Base-by-base conservation (phyloP, 345 rosid species). In the Eucalyptus globulus region DNA sequence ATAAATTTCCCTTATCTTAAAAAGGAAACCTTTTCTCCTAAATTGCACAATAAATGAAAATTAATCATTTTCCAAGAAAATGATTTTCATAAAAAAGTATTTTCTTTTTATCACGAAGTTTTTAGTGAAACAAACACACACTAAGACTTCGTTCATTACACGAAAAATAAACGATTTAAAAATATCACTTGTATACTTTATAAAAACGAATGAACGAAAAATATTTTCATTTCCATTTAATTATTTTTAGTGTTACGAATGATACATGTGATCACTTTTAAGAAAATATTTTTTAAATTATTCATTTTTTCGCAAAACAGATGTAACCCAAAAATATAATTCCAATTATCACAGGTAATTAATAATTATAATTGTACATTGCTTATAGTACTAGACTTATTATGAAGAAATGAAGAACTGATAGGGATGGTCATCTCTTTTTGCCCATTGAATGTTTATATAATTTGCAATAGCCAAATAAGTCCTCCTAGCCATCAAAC, bases 101-200 rank as follows among this genome's bases (percentile, higher is more conserved):
- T 14, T 67, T 67, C 4, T 8, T 16, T 16, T 34, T 60, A 9
- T 9, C 2, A 3, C 0, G 4, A 31, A 34, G 2, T 34, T 69
- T 69, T 16, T 2, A 34, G 1, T 34, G 6, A 65, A 65, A 65
- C 2, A 6, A 29, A n/a, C 9, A 3, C 19, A 65, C 34, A 12
- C 8, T 26, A 27, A n/a, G 19, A 11, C 43, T 31, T 6, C 0
- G 2, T 69, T 69, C 6, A 0, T 69, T 15, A 7, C 1, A 21
- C 3, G 6, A 2, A 69, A 69, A 69, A 34, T 34, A 4, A 69
- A 9, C 10, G 7, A 17, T 34, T 34, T 19, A 9, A 19, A 72
- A 72, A 19, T 34, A 10, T 5, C 2, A 3, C 8, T 34, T 37
- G 14, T 37, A 5, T 72, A 40, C 45, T 69, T 69, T 9, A 34